A percentile compares a stretch with the other conserved stretches of the same genome.
These are phyloP conservation scores for Ogataea saltuana DNA, from an alignment of 805 yeast genomes.

Conservation along the genomic window DNA sequence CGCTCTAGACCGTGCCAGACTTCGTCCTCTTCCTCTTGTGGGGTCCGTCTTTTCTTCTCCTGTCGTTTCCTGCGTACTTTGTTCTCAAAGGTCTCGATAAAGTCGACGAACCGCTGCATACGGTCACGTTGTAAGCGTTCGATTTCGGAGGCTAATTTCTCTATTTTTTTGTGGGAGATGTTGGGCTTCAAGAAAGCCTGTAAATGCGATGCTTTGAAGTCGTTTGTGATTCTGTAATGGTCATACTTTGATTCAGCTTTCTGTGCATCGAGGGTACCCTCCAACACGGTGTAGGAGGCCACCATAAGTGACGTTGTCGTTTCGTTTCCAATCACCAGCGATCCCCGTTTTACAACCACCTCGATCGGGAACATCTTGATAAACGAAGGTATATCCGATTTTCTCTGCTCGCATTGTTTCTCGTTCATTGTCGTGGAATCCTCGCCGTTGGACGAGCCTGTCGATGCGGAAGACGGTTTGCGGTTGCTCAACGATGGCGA, in stretches of 20 bases:
- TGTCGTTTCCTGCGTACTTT: slow-evolving; percentile 7
- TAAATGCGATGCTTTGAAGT: slow-evolving; percentile 50
- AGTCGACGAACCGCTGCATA: slow-evolving; percentile 4
- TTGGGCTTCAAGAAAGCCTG: slow-evolving; percentile 69
- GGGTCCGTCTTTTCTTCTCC: not conserved
- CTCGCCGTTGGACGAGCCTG: slow-evolving; percentile 5
- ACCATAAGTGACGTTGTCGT: slow-evolving; percentile 74
- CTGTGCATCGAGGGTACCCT: slow-evolving; percentile 59
- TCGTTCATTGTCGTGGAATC: slow-evolving; percentile 16
- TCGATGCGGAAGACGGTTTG: slow-evolving; percentile 6
- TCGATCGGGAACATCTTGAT: slow-evolving; percentile 60
- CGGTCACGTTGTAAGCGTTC: not conserved
- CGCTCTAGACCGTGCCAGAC: slow-evolving; percentile 80
- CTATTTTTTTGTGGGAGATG: slow-evolving; percentile 51
- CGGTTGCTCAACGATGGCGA: slow-evolving; percentile 12
- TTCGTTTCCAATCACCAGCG: slow-evolving; percentile 77
- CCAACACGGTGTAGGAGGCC: slow-evolving; percentile 54
- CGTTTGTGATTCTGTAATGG: slow-evolving; percentile 47
- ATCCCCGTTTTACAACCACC: slow-evolving; percentile 60
- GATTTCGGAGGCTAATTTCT: slow-evolving; percentile 15
- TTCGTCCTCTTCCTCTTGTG: slow-evolving; percentile 24
- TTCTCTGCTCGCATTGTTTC: not conserved
- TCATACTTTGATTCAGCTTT: slow-evolving; percentile 53
- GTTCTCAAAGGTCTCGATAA: slow-evolving; percentile 5
- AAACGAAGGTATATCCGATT: slow-evolving; percentile 14